Evolutionary conservation across 2,329 filamentous ascomycete species (phyloP), one percentile per base, ranked within the genome.

Genomic region (Cytospora piceicola): DNA sequence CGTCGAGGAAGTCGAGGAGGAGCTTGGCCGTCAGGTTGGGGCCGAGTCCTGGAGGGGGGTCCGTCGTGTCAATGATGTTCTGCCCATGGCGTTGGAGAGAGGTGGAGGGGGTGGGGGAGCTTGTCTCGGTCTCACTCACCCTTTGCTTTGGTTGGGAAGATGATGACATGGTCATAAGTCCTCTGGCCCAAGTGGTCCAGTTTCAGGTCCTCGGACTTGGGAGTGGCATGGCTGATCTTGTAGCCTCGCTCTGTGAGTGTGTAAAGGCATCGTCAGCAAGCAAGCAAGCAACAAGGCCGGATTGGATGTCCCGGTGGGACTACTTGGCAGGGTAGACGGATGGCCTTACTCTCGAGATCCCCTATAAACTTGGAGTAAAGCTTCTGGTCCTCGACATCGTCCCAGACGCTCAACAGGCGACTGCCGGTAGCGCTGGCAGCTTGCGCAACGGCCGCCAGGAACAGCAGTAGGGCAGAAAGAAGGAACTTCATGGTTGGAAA

Each of bases 131-230:
- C 14, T 8, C 30, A 72, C 77, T 64, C 76, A 93, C 91, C 94
- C 86, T 99, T 99, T 36, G 92, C 88, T 79, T 94, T 96, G 67
- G 90, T 88, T 61, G 95, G 95, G 70, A 98, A 87, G 71, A 99
- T 85, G 70, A 98, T 79, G 70, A 98, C 81, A 79, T 99, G 94
- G 80, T 98, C 94, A 79, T 94, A 98, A 69, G 87, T 88, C 77
- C 91, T 88, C 81, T 95, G 92, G 75, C 94, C 95, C 69, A 95
- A 88, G 75, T 88, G 84, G 82, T 97, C 96, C 70, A 99, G 84
- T 60, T 87, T 85, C 72, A 98, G 80, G 59, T 84, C 82, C 61
- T 93, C 87, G 76, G 87, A 91, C 81, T 95, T 95, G 68, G 93
- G 92, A 9, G 93, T 93, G 77, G 94, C 88, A 76, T 93, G 94